These are phyloP conservation scores for Raffaelea albimanens DNA, from an alignment of 2,329 filamentous ascomycete species.

Conservation along the genomic window DNA sequence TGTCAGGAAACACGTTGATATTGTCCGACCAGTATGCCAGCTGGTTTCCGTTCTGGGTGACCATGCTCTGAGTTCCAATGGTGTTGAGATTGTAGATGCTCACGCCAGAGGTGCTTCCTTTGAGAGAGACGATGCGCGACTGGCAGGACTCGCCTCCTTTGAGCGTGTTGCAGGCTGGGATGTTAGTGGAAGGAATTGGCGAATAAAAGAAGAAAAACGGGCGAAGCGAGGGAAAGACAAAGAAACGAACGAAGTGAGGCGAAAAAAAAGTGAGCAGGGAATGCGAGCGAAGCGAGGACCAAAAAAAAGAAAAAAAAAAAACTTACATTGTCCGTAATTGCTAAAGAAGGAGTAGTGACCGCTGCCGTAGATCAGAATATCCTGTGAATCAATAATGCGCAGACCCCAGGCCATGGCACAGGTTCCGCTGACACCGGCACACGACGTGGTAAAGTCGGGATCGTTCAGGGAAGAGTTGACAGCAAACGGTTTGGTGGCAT, in stretches of 20 bases:
- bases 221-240: background rate
- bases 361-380: conserved; percentile 51
- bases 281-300: too few species aligned
- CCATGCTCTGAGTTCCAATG: conserved; percentile 30
- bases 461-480: conserved; percentile 31
- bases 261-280: background rate
- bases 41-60: conserved; percentile 24
- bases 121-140: conserved; percentile 28
- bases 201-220: background rate
- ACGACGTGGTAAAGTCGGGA: conserved; percentile 40
- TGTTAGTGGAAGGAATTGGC: background rate
- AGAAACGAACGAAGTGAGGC: background rate
- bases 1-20: conserved; percentile 27
- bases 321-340: conserved; percentile 41
- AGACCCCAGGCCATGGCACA: conserved; percentile 56
- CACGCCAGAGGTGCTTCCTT: conserved; percentile 20
- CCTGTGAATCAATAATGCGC: conserved; percentile 45
- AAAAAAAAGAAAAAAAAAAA: background rate
- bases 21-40: conserved; percentile 28
- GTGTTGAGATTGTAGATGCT: conserved; percentile 36
- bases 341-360: conserved; percentile 62
- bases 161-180: conserved; percentile 31
- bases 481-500: conserved; percentile 47
- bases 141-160: conserved; percentile 35
- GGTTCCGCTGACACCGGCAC: conserved; percentile 20